Evolutionary conservation across 371 early-diverging fungal species (phyloP), one percentile per base, ranked within the genome.

Genomic region (Batkoa obscura): DNA sequence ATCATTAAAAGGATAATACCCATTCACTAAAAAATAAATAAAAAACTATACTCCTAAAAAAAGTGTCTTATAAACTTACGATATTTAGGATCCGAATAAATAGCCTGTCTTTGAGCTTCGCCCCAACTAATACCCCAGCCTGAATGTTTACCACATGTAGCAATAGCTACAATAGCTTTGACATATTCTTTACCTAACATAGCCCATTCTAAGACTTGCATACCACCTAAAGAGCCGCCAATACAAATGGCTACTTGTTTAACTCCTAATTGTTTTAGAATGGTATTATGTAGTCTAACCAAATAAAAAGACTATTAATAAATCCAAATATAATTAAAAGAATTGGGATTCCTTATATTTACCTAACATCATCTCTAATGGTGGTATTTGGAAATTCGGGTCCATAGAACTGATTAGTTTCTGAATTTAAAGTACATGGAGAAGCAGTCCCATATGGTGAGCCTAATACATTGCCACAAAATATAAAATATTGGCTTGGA

Each of bases 61-160:
- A 36, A 17, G n/a, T 6, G 12, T 31, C 31, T 38, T 50, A 30
- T 42, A 45, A 23, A 57, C 67, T 59, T 66, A 79, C 80, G 53
- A 61, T 84, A 91, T 37, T 78, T 75, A 2, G 86, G 84, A 67
- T 96, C 97, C 64, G 84, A 83, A 65, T 86, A 94, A 57, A 96
- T 96, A 2, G 88, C 81, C 66, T 93, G 94, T 37, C 97, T 76
- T 72, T 96, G 97, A 0, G 89, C 86, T 67, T 96, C 97, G 15
- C 90, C 90, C 95, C 95, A 96, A 51, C 87, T 84, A 61, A 96
- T 94, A 41, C 95, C 84, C 97, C 97, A 96, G 0, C 95, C 97
- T 5, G 94, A 92, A 66, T 92, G 90, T 48, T 87, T 76, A 8
- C 88, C 91, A 5, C 84, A 84, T 2, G 92, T 90, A 39, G 97